phyloP scores from a whole-genome alignment of 2,329 filamentous ascomycete genomes.

The Cadophora malorum region DNA sequence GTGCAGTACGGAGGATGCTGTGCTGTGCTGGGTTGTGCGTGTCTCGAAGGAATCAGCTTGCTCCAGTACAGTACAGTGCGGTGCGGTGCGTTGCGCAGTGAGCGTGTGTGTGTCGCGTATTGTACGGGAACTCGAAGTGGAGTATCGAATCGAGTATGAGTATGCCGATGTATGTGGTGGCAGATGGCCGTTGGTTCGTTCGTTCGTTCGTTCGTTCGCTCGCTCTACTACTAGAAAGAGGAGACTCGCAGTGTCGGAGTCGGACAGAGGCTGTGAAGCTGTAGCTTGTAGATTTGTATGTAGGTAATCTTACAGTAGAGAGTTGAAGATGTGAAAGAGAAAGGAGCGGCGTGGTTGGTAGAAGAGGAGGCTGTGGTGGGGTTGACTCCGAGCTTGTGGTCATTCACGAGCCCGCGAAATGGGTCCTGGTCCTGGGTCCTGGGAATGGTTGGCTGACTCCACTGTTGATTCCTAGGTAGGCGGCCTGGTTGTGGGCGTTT shows the following conservation, averaged over 20 bases:
- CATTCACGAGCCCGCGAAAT: constrained; percentile 26
- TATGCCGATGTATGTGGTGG: constrained; percentile 1
- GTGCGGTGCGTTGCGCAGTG: background rate
- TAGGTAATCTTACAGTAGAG: background rate
- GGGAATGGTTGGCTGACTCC: background rate
- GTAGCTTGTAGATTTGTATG: background rate
- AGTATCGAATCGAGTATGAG: background rate
- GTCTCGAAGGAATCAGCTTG: constrained; percentile 11
- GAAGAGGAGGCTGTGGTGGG: constrained; percentile 5
- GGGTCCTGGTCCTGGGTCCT: constrained; percentile 19
- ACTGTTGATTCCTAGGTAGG: background rate
- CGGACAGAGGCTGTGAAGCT: constrained; percentile 3
- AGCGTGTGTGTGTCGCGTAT: background rate
- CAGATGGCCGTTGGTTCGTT: background rate
- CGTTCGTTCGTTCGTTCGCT: no score
- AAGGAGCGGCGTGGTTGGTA: background rate
- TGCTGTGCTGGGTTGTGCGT: constrained; percentile 12
- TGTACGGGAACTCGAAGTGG: background rate
- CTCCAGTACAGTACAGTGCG: background rate
- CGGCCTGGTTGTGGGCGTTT: background rate
- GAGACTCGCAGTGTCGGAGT: background rate
- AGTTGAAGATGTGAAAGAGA: background rate
- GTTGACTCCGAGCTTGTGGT: background rate
- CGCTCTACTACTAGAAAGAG: background rate
- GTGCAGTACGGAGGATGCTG: constrained; percentile 18